Evolutionary conservation across 805 yeast species (phyloP).

Genomic region (Saccharomycopsis sp.): DNA sequence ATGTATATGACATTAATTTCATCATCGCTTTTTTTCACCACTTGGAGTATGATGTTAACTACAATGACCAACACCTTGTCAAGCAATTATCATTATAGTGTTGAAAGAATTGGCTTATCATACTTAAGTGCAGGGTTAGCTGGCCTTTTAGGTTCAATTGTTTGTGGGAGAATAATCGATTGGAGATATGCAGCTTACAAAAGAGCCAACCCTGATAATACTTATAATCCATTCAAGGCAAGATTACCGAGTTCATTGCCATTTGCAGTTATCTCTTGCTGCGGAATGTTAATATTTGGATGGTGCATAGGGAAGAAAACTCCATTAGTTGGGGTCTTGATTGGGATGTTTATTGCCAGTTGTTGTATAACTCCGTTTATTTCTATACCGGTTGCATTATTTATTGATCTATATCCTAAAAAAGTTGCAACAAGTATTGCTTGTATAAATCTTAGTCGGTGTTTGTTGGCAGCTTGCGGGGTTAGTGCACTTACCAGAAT

Average conservation of each 20-base stretch:
- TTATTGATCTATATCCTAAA: slow-evolving; percentile 34
- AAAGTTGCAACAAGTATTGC: slow-evolving; percentile 69
- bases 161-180: slow-evolving; percentile 52
- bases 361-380: not conserved
- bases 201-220: slow-evolving; percentile 14
- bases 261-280: slow-evolving; percentile 32
- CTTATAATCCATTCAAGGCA: slow-evolving; percentile 43
- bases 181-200: slow-evolving; percentile 25
- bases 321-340: slow-evolving; percentile 47
- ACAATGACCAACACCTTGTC: slow-evolving; percentile 52
- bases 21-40: slow-evolving; percentile 35
- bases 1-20: slow-evolving; percentile 1
- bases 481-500: slow-evolving; percentile 59
- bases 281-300: slow-evolving; percentile 49
- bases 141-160: slow-evolving; percentile 52
- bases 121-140: slow-evolving; percentile 70
- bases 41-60: slow-evolving; percentile 65
- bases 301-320: slow-evolving; percentile 56
- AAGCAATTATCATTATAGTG: slow-evolving; percentile 41
- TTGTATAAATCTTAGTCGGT: slow-evolving; percentile 62
- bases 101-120: slow-evolving; percentile 57
- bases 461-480: slow-evolving; percentile 63
- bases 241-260: slow-evolving; percentile 31
- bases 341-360: slow-evolving; percentile 44
- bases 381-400: slow-evolving; percentile 4